Conservation (phyloP, 257 asterid species). For the Knoxia roxburghii region DNA sequence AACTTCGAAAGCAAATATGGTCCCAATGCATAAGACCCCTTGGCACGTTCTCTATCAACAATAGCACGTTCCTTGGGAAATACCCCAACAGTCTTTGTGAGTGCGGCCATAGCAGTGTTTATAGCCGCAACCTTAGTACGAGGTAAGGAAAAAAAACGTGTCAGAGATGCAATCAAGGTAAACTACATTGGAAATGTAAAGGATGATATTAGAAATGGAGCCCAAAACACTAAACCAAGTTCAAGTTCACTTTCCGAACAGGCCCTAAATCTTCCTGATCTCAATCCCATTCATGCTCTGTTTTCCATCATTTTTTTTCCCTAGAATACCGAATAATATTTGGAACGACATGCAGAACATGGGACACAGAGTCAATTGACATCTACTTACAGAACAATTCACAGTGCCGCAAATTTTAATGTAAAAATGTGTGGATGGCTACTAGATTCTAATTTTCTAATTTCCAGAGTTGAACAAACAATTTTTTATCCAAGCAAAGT, state of each 20-base stretch:
- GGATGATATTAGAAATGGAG: too few species aligned
- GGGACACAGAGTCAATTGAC: neutral
- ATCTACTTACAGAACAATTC: neutral
- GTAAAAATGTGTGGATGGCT: neutral
- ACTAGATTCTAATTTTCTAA: neutral
- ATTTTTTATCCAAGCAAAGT: neutral
- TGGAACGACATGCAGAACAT: neutral
- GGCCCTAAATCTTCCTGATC: neutral
- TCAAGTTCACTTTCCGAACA: too few species aligned
- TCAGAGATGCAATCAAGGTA: neutral
- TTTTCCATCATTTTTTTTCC: neutral
- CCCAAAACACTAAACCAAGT: too few species aligned
- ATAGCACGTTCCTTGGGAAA: slow-evolving; percentile 97
- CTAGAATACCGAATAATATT: neutral
- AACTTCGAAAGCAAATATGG: slow-evolving; percentile 90
- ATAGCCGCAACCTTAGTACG: slow-evolving; percentile 84
- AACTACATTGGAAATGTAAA: too few species aligned
- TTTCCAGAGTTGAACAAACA: neutral
- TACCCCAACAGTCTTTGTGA: slow-evolving; percentile 93
- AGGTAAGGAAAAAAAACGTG: slow-evolving; percentile 6
- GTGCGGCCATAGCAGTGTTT: slow-evolving; percentile 99
- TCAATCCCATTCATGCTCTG: neutral
- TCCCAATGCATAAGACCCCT: slow-evolving; percentile 80
- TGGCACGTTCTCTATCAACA: slow-evolving; percentile 90
- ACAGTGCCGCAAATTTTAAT: neutral